Evolutionary conservation across 208 protist genomes (phyloP), one percentile per base, ranked within the genome.

Genomic region (Trypanosoma lewisi): DNA sequence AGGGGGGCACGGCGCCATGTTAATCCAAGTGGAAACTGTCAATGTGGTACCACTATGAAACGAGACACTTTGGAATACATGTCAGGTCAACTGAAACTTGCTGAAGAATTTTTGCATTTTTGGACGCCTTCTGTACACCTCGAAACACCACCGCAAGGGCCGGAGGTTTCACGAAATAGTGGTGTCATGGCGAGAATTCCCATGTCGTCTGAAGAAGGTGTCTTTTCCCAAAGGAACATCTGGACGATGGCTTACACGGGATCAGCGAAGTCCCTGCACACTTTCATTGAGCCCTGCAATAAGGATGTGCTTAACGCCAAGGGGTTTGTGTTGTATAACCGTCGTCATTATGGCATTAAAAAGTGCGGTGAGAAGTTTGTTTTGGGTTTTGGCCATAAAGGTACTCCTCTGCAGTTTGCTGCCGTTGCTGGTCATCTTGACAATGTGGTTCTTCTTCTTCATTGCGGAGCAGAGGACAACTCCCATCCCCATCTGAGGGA

Each of bases 401-500:
- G 68, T n/a, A 91, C 78, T 7, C 73, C 85, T 0, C 63, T 96
- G 34, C 85, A 94, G 67, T 96, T 91, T 52, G 90, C 87, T 2
- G 86, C 85, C 0, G 65, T 86, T 17, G 83, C 82, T 0, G 79
- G 83, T 17, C 81, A 83, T 53, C 53, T 94, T 39, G 90, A 93
- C 59, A 94, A 77, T 48, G 82, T 94, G 12, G 52, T 91, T 45
- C 59, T 94, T 8, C 83, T 96, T 23, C 65, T 94, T 34, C 59
- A 67, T 11, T 70, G 57, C 25, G 85, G 85, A 7, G 83, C 90
- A 3, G 44, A 65, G 30, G 87, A 96, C 39, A 36, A 71, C 49
- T 53, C 63, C 6, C 4, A 47, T 1, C 88, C 88, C 2, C 41
- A 39, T 7, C 55, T 95, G 48, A 87, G 76, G 28, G 80, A 89